A percentile compares a stretch with the other conserved stretches of the same genome.
Evolutionary conservation across 768 basidiomycete species (phyloP).

Genomic region (Cystofilobasidium macerans): DNA sequence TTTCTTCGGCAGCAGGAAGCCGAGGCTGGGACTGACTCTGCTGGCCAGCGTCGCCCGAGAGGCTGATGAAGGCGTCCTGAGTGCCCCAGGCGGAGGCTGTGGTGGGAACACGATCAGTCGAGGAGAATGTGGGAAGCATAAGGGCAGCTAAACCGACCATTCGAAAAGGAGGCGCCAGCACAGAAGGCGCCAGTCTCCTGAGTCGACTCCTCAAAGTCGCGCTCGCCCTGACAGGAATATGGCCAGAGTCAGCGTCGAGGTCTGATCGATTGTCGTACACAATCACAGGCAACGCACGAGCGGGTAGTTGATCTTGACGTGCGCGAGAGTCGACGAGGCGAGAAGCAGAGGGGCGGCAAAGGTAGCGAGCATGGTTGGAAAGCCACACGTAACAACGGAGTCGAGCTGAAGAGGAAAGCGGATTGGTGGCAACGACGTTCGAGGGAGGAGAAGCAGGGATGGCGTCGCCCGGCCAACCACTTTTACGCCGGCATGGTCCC

Average conservation of each 20-base stretch:
- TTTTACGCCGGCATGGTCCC: no score
- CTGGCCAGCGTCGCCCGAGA: conserved; percentile 7
- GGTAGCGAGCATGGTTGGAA: not conserved
- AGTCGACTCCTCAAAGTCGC: not conserved
- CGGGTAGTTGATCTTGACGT: conserved; percentile 8
- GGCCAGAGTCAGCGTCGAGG: not conserved
- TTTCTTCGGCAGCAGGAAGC: not conserved
- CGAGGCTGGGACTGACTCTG: not conserved
- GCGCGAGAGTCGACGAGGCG: not conserved
- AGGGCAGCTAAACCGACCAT: not conserved
- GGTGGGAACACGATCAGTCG: not conserved
- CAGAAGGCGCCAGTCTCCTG: conserved; percentile 16
- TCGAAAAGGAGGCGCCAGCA: not conserved
- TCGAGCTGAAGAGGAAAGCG: no score
- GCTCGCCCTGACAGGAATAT: not conserved
- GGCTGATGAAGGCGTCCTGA: conserved; percentile 12
- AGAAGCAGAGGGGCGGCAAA: not conserved
- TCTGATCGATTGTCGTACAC: not conserved
- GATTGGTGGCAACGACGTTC: no score
- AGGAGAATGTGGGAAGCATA: not conserved
- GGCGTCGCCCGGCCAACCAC: no score
- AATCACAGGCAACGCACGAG: not conserved
- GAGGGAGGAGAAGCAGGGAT: no score
- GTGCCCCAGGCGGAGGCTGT: conserved; percentile 1
- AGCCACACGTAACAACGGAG: no score